A percentile compares a stretch with the other conserved stretches of the same genome.
phyloP scores from a whole-genome alignment of 176 grass and related monocot genomes.

The sorghum (Sorghum bicolor) region Sorghum_bicolor_NCBIv3 NC_012873.2:61089001-61089500 shows the following conservation, averaged over 20 bases:
- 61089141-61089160: background rate
- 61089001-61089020: background rate
- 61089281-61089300: slow-evolving; percentile 78
- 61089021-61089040: background rate
- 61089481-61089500: background rate
- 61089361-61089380: slow-evolving; percentile 54
- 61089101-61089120: background rate
- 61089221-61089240: background rate
- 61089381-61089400: background rate
- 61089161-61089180: background rate
- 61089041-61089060: slow-evolving; percentile 64
- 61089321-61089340: slow-evolving; percentile 74
- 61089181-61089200: background rate
- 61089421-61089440: background rate
- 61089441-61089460: background rate
- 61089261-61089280: slow-evolving; percentile 8
- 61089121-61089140: background rate
- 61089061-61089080: slow-evolving; percentile 76
- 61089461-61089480: background rate
- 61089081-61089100: slow-evolving; percentile 56
- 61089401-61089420: slow-evolving; percentile 6
- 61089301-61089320: slow-evolving; percentile 94
- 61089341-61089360: slow-evolving; percentile 87
- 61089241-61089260: background rate
- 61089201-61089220: background rate